These are phyloP conservation scores for Ceratobasidium sp. DNA, from an alignment of 1,284 basidiomycete species.

Conservation along the genomic window DNA sequence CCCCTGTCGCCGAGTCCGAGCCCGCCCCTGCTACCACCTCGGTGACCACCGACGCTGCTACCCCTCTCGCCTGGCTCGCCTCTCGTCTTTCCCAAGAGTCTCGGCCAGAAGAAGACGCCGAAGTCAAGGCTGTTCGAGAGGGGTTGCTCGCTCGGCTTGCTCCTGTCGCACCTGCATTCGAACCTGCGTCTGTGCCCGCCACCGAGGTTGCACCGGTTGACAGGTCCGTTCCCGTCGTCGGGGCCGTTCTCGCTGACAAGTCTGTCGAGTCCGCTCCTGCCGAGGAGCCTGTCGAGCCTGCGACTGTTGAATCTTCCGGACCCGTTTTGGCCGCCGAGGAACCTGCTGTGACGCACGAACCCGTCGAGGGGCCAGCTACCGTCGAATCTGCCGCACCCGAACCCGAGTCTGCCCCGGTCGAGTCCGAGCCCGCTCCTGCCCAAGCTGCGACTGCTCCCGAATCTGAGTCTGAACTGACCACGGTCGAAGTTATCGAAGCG, in stretches of 20 bases:
- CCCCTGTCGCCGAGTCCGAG: neutral
- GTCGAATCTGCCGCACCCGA: constrained; percentile 1
- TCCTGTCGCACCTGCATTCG: neutral
- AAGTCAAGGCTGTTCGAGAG: constrained; percentile 32
- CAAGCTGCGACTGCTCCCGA: neutral
- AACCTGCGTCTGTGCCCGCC: constrained; percentile 3
- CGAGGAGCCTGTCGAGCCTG: constrained; percentile 1
- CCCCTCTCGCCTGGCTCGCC: constrained; percentile 14
- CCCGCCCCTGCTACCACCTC: neutral
- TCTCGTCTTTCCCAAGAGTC: constrained; percentile 13
- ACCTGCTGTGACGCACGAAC: neutral
- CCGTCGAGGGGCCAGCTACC: neutral
- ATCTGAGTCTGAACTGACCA: neutral
- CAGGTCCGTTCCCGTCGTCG: neutral
- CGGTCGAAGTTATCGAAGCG: neutral
- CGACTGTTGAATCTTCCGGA: neutral
- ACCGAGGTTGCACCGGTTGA: neutral
- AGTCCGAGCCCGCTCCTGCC: neutral
- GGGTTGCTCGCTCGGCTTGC: constrained; percentile 9
- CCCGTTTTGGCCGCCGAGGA: neutral
- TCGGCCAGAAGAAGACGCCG: constrained; percentile 12
- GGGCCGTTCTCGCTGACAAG: neutral
- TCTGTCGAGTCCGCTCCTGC: neutral
- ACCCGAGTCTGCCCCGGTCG: constrained; percentile 5
- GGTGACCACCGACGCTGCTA: neutral